Base-by-base conservation (phyloP, 345 rosid species). In the Euphorbia peplus region DNA sequence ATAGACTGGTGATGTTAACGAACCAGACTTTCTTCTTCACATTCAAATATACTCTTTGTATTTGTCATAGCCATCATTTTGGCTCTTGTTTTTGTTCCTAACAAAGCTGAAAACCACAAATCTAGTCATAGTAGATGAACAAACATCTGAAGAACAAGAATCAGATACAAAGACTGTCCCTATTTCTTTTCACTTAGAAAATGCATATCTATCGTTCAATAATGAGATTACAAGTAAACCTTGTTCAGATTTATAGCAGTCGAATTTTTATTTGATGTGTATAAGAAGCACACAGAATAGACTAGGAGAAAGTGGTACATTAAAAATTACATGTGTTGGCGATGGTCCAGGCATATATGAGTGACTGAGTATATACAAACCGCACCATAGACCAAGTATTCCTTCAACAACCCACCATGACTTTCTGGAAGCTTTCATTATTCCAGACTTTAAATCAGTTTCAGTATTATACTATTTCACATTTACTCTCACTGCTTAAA, bases 281-380 rank as follows among this genome's bases (percentile, higher is more conserved):
- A 59, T 21, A 47, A 28, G 66, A 55, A 22, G 35, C 75, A 67
- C 37, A 72, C 79, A 25, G 61, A 74, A 60, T 21, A 74, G 60
- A 61, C 56, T 64, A 64, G 63, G 53, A 57, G 57, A 48, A n/a
- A 29, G 15, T 63, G 63, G 53, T 67, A 55, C 56, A 70, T 48
- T 25, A 19, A 39, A 24, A 25, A 52, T 55, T 26, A 41, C 16
- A 29, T 35, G 67, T 32, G 67, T 39, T 39, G 42, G 42, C 9
- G 73, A 58, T 55, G 60, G 74, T 73, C 35, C 30, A 72, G 75
- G 78, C 59, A 42, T 37, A 69, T n/a, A 66, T 16, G 46, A n/a
- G n/a, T n/a, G n/a, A n/a, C n/a, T n/a, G n/a, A 50, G 51, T 77
- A 80, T 77, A 60, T 77, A 79, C 80, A 79, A 46, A 60, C 75